Evolutionary conservation across 345 rosid genomes (phyloP), one percentile per base, ranked within the genome.

Genomic region (Eucalyptus regnans): DNA sequence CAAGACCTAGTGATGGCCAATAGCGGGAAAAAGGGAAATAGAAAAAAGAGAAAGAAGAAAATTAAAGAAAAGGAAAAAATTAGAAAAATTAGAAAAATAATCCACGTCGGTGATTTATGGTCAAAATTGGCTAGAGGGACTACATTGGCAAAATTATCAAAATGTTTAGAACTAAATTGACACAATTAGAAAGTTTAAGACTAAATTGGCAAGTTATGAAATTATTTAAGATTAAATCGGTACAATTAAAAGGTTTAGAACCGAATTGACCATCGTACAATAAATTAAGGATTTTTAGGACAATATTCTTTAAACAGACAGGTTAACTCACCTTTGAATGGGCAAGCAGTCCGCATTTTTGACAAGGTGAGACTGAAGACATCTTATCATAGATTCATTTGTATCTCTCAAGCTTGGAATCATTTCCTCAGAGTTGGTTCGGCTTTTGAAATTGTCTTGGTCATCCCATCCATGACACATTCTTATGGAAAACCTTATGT

Each of bases 211-310:
- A 58, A 58, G 1, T 58, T 25, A 5, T 25, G 14, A 58, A 58
- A 58, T 5, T 2, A 0, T 58, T 58, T 58, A 58, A 1, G 13
- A 58, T 11, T 58, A 58, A 58, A 25, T 1, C 1, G 3, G 1
- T 0, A 25, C 3, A 11, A 58, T 25, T 58, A 0, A 58, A 11
- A 2, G 0, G 0, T 25, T 20, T 58, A 58, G 0, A 1, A 10
- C 1, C 25, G 0, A 9, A 58, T 25, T 10, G 7, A 9, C 0
- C 0, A 5, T 0, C 0, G 0, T 58, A 9, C 29, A 56, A 22
- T 56, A 56, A 23, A 1, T 23, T 56, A 22, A 23, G 1, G 1
- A 25, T 2, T 23, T 58, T 23, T 56, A 8, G 64, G 7, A 58
- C 1, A 23, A 25, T 58, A 23, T 58, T 58, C 3, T 25, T 13